Evolutionary conservation across 768 basidiomycete species (phyloP), one percentile per base, ranked within the genome.

Genomic region (Phlegmacium glaucopus): DNA sequence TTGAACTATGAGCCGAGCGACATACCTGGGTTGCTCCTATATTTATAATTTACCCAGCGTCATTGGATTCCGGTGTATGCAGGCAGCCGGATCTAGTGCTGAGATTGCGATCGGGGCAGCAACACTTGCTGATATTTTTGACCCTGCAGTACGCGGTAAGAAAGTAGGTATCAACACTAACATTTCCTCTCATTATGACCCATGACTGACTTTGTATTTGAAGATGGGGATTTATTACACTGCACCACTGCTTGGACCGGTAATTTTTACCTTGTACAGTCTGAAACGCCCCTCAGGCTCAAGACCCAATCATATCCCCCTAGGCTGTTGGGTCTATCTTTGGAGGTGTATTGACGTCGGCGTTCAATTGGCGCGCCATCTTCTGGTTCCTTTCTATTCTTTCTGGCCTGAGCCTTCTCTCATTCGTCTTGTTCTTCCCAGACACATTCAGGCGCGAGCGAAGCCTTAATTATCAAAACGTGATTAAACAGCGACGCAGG

Each of bases 381-480:
- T 91, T 94, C 62, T 94, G 88, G 78, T 90, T 94, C 62, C 75
- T 93, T 17, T 70, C 78, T 1, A 82, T 83, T 27, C 72, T 85
- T 45, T 78, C 78, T 8, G 81, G 80, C 1, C 25, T 74, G 28
- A 77, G 76, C 42, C 69, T 80, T 42, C 37, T 80, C 32, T 65
- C 72, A 15, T 89, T 90, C 62, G 45, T 85, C 28, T 62, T 84
- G 17, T 69, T 85, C 59, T 89, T 93, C 70, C 79, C 78, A 48
- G 91, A 94, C 57, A 90, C 90, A 1, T 94, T 89, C 68, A 78
- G 91, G 13, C 70, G 76, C 45, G 89, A 93, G 58, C 83, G 94
- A 37, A 94, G 90, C 45, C 66, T 87, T 17, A 79, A 81, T 3
- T 95, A 94, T 63, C 87, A 89, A 60, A 72, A 73, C 30, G 82